These are phyloP conservation scores for Coccomyxa sp. DNA, from an alignment of 139 green algal species.

Conservation along the genomic window DNA sequence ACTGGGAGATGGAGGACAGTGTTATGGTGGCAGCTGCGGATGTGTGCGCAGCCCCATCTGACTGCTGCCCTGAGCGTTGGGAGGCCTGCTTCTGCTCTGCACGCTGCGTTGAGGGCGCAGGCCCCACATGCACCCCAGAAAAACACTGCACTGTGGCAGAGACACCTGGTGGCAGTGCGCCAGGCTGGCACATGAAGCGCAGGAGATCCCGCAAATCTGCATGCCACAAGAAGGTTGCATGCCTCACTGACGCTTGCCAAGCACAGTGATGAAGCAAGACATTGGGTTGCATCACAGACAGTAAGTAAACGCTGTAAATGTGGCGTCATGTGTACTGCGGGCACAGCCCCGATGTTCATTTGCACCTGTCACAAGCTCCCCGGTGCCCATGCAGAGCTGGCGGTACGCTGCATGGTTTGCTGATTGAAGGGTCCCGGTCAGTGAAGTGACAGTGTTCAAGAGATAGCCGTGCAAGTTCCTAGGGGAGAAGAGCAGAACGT, in stretches of 20 bases:
- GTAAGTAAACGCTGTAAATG: not conserved
- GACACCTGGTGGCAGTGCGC: not conserved
- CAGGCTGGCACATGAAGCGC: slow-evolving; percentile 1
- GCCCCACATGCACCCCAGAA: not conserved
- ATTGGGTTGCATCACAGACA: not conserved
- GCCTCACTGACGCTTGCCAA: no score
- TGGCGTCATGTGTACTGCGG: not conserved
- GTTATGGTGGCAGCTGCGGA: not conserved
- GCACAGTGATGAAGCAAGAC: not conserved
- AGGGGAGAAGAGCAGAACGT: not conserved
- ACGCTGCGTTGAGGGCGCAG: not conserved
- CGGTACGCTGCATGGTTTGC: not conserved
- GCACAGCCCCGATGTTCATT: not conserved
- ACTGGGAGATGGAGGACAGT: not conserved
- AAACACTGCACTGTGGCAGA: slow-evolving; percentile 1
- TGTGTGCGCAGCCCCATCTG: not conserved
- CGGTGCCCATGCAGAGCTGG: not conserved
- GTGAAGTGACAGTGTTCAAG: not conserved
- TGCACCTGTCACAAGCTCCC: not conserved
- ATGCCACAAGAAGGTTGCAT: not conserved
- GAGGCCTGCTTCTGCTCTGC: not conserved
- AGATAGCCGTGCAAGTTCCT: not conserved
- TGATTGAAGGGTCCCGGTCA: not conserved
- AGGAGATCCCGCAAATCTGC: slow-evolving; percentile 6
- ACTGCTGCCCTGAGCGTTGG: not conserved